Evolutionary conservation across 2,329 filamentous ascomycete species (phyloP), one percentile per base, ranked within the genome.

Genomic region (Neopestalotiopsis clavispora): DNA sequence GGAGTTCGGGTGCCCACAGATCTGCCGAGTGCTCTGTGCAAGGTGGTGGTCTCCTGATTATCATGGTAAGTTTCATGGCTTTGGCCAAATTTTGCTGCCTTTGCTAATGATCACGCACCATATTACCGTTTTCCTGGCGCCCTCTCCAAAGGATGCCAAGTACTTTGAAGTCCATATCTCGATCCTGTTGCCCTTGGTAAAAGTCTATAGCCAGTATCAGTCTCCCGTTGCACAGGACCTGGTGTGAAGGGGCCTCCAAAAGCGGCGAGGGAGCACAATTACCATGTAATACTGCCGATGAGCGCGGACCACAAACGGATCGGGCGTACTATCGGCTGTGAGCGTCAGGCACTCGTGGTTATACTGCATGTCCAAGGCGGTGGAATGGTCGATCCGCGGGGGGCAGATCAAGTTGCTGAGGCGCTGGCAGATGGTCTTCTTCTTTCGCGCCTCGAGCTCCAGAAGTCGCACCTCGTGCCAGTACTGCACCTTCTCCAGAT

Each of bases 1-100:
- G 77, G 20, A 79, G 72, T 63, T 79, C 77, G 4, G 77, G 77
- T 17, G 77, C 77, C 77, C 77, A 79, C 20, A 79, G 72, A 20
- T 78, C 77, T 4, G 72, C 76, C 5, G 76, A 77, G 72, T 78
- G 72, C 42, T 74, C 73, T 17, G 76, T 75, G 57, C 69, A 74
- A n/a, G 69, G 72, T 7, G 74, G 76, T 23, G 77, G 77, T 61
- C 71, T 75, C 77, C 77, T 79, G 32, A 7, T 13, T 14, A 13
- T 58, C 57, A 67, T 20, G 70, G 38, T 64, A 20, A 64, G 20
- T 40, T 20, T 65, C 20, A 57, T 49, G 61, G 9, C 45, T 17
- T 20, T 14, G 6, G 14, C 40, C 7, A 14, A 10, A 38, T 32
- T 14, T 20, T 3, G 9, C 3, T 28, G 23, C 23, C 23, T 28